phyloP scores from a whole-genome alignment of 176 grass and related monocot species.

The Rhynchospora tenuis region DNA sequence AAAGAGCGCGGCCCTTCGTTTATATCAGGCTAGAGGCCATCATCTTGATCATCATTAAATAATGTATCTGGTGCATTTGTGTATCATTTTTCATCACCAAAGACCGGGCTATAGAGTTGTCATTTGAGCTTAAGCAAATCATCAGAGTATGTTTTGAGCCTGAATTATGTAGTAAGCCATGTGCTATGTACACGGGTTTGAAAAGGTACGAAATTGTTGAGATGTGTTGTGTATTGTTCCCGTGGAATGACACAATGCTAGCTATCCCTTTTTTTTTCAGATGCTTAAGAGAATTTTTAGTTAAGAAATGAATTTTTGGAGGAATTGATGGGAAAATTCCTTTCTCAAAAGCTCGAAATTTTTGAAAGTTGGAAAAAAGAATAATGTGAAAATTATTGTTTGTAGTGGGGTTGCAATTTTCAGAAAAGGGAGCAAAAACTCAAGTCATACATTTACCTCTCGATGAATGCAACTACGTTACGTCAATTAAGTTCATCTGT shows the following conservation, averaged over 20 bases:
- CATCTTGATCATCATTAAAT: conserved; percentile 6
- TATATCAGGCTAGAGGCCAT: not conserved
- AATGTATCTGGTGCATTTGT: not conserved
- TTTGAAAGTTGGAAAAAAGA: not conserved
- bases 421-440: not conserved
- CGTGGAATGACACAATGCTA: not conserved
- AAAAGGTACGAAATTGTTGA: not conserved
- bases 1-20: not conserved
- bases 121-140: not conserved
- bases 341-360: not conserved
- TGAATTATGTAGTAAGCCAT: conserved; percentile 7
- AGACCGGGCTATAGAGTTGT: not conserved
- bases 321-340: not conserved
- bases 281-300: not conserved
- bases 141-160: conserved; percentile 5
- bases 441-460: not conserved
- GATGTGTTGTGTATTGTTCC: not conserved
- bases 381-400: not conserved
- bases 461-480: not conserved
- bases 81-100: not conserved
- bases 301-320: not conserved
- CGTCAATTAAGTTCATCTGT: not conserved
- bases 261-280: not conserved
- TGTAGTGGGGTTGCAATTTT: not conserved
- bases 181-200: not conserved